Evolutionary conservation across 495 filamentous ascomycete species (phyloP), one percentile per base, ranked within the genome.

Genomic region (Letharia columbiana): DNA sequence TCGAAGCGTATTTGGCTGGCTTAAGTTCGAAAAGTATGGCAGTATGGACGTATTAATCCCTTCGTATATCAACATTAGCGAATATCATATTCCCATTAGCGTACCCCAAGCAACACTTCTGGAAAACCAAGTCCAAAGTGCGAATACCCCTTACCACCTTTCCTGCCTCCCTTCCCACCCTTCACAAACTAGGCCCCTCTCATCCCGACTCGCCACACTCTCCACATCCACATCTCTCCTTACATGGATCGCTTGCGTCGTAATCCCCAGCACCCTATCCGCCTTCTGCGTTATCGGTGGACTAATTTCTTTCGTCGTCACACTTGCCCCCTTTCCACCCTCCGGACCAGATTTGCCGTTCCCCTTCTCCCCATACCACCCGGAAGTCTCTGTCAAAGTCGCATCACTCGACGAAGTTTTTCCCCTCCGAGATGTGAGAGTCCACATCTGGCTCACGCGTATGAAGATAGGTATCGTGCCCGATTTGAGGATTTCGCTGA

Each of bases 211-310:
- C 23, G 23, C 52, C 10, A 37, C 60, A 39, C 65, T 61, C 59
- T 69, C 64, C 20, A 66, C 59, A 47, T 69, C 68, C 61, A 65
- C 66, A 28, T 44, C 60, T 28, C 33, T 61, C 15, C 64, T 44
- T 54, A 70, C 68, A 13, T 52, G 39, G 15, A 61, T 62, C 17
- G 42, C 18, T 6, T 40, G 60, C 52, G 42, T 1, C 2, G 33
- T 23, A 5, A 61, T 15, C 35, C 60, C 59, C 56, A 45, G 23
- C 42, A 61, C 44, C 17, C 54, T 37, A 17, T 35, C 54, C 33
- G 54, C 54, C 33, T 57, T 57, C 33, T 35, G 23, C 52, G 54
- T 37, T 33, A 57, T 57, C 28, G 54, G 54, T 33, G 54, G 8
- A 20, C 54, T 37, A 8, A 57, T 57, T 12, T 57, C 33, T 6